These are phyloP conservation scores for Phialophora macrospora DNA, from an alignment of 2,329 filamentous ascomycete species.

Conservation along the genomic window DNA sequence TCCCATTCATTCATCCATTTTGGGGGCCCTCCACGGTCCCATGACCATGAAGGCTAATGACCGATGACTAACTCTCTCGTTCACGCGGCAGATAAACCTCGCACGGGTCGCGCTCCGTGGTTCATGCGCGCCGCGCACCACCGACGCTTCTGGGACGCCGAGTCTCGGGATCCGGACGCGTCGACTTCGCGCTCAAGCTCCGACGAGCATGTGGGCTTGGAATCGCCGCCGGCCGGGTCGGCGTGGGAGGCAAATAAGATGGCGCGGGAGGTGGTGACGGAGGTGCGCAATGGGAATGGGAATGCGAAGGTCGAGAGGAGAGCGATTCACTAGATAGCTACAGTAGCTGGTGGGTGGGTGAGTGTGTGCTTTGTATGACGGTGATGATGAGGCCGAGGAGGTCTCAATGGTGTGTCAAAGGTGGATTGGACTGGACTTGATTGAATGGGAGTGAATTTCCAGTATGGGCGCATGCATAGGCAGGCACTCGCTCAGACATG, in stretches of 20 bases:
- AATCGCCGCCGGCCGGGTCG: background rate
- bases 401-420: background rate
- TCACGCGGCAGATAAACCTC: conserved; percentile 39
- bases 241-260: background rate
- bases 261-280: background rate
- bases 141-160: background rate
- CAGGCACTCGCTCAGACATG: no score
- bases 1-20: no score
- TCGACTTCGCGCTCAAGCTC: background rate
- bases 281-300: background rate
- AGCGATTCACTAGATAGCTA: background rate
- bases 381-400: background rate
- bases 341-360: background rate
- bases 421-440: background rate
- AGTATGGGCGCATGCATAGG: background rate
- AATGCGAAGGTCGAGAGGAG: background rate
- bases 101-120: background rate
- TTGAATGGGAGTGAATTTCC: background rate
- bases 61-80: no score
- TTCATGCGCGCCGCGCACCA: background rate
- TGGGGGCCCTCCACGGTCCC: no score
- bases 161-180: background rate
- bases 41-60: no score
- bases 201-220: background rate
- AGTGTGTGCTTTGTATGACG: background rate